These are phyloP conservation scores for Phytopythium aichiense DNA, from an alignment of 352 stramenopile species.

Conservation along the genomic window DNA sequence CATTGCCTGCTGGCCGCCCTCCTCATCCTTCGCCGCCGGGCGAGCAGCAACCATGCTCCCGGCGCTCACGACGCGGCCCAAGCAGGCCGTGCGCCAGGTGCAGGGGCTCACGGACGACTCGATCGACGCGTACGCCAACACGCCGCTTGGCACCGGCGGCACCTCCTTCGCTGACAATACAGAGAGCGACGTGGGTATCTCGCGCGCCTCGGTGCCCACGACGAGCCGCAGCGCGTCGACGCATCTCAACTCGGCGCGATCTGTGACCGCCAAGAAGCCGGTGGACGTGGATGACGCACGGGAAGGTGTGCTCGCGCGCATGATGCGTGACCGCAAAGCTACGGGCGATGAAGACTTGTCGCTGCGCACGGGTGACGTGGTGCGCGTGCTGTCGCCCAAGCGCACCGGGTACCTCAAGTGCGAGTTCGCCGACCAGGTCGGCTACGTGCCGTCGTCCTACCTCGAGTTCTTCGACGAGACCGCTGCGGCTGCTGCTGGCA, in stretches of 20 bases:
- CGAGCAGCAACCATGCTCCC: slow-evolving; percentile 45
- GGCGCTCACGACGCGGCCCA: slow-evolving; percentile 77
- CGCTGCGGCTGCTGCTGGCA: background rate
- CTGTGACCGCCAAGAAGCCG: slow-evolving; percentile 13
- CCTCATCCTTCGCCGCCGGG: background rate
- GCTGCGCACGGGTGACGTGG: slow-evolving; percentile 54
- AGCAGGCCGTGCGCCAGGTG: slow-evolving; percentile 77
- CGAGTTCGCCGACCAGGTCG: slow-evolving; percentile 61
- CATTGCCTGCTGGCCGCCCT: background rate
- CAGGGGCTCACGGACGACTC: slow-evolving; percentile 81
- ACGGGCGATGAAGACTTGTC: slow-evolving; percentile 73
- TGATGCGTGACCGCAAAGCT: slow-evolving; percentile 71
- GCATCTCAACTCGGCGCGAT: slow-evolving; percentile 6
- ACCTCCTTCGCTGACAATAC: slow-evolving; percentile 61
- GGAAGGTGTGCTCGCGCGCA: slow-evolving; percentile 34
- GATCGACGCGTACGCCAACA: slow-evolving; percentile 83
- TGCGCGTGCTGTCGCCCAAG: slow-evolving; percentile 73
- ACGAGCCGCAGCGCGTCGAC: slow-evolving; percentile 9
- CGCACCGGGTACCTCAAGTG: slow-evolving; percentile 83
- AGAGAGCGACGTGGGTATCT: slow-evolving; percentile 19
- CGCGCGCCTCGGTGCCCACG: slow-evolving; percentile 17
- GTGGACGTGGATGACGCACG: slow-evolving; percentile 17
- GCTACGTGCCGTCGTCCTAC: slow-evolving; percentile 81
- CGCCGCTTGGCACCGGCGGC: slow-evolving; percentile 22
- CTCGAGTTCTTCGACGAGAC: slow-evolving; percentile 72